phyloP scores from a whole-genome alignment of 2,329 filamentous ascomycete species.

The Paecilomyces formosus region DNA sequence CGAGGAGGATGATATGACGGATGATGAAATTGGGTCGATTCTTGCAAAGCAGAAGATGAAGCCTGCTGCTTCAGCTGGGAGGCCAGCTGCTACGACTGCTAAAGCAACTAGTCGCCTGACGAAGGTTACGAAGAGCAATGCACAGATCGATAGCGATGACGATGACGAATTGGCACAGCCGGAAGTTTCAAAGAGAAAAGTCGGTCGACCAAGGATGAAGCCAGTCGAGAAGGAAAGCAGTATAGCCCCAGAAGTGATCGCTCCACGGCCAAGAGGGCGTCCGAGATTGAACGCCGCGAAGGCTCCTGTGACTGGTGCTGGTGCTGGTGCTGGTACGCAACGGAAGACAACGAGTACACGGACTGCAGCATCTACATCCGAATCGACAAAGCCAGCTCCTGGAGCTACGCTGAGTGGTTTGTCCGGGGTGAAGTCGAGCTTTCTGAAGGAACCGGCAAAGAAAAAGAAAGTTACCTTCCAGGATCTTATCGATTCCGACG shows the following conservation, averaged over 20 bases:
- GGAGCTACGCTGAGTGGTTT: slow-evolving; percentile 20
- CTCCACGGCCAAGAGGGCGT: slow-evolving; percentile 16
- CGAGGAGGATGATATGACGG: background rate
- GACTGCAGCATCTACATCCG: slow-evolving; percentile 6
- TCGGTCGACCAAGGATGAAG: slow-evolving; percentile 11
- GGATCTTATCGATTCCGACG: slow-evolving; percentile 27
- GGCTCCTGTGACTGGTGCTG: slow-evolving; percentile 6
- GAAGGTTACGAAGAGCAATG: slow-evolving; percentile 2
- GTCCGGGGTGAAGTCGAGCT: slow-evolving; percentile 17
- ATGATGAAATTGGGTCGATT: slow-evolving; percentile 16
- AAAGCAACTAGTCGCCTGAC: background rate
- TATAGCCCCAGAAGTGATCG: slow-evolving; percentile 7
- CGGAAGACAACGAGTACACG: slow-evolving; percentile 7
- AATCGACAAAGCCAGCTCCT: slow-evolving; percentile 17
- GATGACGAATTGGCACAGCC: slow-evolving; percentile 18
- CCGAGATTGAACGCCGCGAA: slow-evolving; percentile 18
- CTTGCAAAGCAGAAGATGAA: slow-evolving; percentile 5
- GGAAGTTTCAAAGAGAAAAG: slow-evolving; percentile 15
- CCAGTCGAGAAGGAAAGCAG: slow-evolving; percentile 7
- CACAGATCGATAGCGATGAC: slow-evolving; percentile 9
- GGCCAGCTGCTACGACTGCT: slow-evolving; percentile 4
- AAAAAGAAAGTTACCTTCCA: slow-evolving; percentile 44
- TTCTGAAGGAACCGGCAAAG: slow-evolving; percentile 22
- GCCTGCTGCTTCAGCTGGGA: slow-evolving; percentile 6
- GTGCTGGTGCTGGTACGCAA: slow-evolving; percentile 8